These are phyloP conservation scores for Hypsizygus marmoreus DNA, from an alignment of 768 basidiomycete genomes.

Conservation along the genomic window DNA sequence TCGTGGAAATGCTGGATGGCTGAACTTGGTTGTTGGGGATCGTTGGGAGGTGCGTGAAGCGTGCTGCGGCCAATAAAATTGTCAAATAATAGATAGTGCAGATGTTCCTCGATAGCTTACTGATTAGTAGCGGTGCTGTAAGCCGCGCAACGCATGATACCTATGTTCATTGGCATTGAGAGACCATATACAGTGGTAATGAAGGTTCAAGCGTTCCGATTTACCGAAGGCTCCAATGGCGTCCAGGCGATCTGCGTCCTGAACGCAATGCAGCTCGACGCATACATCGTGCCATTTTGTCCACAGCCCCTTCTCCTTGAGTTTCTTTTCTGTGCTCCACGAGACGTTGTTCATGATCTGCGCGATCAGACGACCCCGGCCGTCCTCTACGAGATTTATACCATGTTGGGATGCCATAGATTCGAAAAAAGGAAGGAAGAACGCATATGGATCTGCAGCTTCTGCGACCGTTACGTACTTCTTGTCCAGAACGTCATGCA, in stretches of 20 bases:
- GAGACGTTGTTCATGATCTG: constrained; percentile 78
- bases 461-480: constrained; percentile 69
- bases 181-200: not conserved
- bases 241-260: constrained; percentile 79
- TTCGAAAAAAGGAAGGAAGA: constrained; percentile 68
- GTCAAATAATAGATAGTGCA: no score
- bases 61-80: constrained; percentile 28
- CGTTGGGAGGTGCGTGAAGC: constrained; percentile 48
- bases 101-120: constrained; percentile 36
- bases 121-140: constrained; percentile 58
- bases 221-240: constrained; percentile 81
- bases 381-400: constrained; percentile 60
- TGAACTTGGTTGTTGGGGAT: constrained; percentile 44
- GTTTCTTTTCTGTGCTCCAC: constrained; percentile 81
- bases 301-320: constrained; percentile 55
- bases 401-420: constrained; percentile 41
- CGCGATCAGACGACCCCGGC: constrained; percentile 56
- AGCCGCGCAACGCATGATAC: constrained; percentile 70
- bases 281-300: constrained; percentile 71
- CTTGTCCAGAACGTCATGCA: constrained; percentile 88
- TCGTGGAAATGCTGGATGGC: constrained; percentile 86
- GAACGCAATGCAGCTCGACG: constrained; percentile 77
- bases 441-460: constrained; percentile 62
- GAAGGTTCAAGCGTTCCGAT: constrained; percentile 5
- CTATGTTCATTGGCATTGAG: constrained; percentile 25